These are phyloP conservation scores for Saprolegnia parasitica DNA, from an alignment of 352 stramenopile species.

Conservation along the genomic window DNA sequence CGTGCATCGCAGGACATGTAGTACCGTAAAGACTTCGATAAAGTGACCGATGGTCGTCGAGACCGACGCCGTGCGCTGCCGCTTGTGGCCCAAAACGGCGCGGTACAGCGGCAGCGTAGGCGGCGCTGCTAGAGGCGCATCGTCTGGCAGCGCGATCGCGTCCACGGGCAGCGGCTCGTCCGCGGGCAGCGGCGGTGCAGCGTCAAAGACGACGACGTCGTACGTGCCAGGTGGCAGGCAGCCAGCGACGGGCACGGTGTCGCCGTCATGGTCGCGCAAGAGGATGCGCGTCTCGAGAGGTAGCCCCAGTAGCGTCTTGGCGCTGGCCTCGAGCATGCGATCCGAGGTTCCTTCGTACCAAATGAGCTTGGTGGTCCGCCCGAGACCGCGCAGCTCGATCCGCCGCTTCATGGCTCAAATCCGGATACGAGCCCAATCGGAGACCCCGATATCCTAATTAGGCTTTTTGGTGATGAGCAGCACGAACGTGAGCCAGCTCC, in stretches of 20 bases:
- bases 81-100: neutral
- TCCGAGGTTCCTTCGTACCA: constrained; percentile 29
- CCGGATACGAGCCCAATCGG: neutral
- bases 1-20: neutral
- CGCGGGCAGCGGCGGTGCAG: neutral
- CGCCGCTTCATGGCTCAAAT: constrained; percentile 21
- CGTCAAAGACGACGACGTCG: constrained; percentile 1
- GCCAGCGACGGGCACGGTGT: constrained; percentile 8
- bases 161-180: neutral
- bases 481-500: constrained; percentile 28
- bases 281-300: neutral
- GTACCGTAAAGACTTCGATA: constrained; percentile 23
- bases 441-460: neutral
- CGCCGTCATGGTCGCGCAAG: constrained; percentile 19
- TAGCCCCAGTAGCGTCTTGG: constrained; percentile 1
- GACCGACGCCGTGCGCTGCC: neutral
- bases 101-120: neutral
- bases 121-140: neutral
- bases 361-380: neutral
- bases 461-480: neutral
- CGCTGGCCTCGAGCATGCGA: constrained; percentile 10
- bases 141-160: neutral
- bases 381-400: neutral
- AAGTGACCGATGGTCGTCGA: constrained; percentile 17
- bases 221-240: constrained; percentile 10